Base-by-base conservation (phyloP, 2,329 filamentous ascomycete species). In the Lachnellula suecica region DNA sequence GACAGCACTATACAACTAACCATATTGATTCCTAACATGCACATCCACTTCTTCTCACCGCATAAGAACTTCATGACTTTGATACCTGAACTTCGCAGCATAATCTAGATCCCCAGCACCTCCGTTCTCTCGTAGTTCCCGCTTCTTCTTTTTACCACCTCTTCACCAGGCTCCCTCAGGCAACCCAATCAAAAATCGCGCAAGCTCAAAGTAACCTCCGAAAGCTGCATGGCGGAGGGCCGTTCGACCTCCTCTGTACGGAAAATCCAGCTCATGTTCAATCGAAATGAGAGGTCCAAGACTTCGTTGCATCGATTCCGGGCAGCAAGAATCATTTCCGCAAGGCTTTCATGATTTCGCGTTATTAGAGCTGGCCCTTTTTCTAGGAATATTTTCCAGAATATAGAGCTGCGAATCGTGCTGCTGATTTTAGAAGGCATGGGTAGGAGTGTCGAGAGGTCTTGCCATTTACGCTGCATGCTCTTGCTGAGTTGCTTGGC, bases 241-340 rank as follows among this genome's bases (percentile, higher is more conserved):
- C 1, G 91, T 96, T 68, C 96, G 97, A 54, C 93, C 93, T 62
- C 96, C 92, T 60, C 87, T 87, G 71, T 97, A 93, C 52, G 88
- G 85, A 44, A 88, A 85, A 68, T 97, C 97, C 69, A 97, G 76
- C 65, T 96, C 89, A 51, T 93, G n/a, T 25, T 35, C 49, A 24
- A 25, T 23, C 4, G 49, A 31, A 15, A 40, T 31, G 49, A 42
- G 13, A 51, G 10, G 19, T 51, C 49, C 10, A 51, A 34, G 19
- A 43, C 42, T 24, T 51, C 49, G 19, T 51, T 46, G 13, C n/a
- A 47, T 9, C 42, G 29, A 25, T 51, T 51, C 10, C 42, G 29
- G 15, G 49, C 31, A 48, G 52, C 52, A 5, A 55, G 49, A 19
- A 52, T 49, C 1, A 52, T 2, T n/a, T 44, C 52, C 22, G 25